phyloP scores from a whole-genome alignment of 192 early-diverging fungal species.

The Coemansia biformis region DNA sequence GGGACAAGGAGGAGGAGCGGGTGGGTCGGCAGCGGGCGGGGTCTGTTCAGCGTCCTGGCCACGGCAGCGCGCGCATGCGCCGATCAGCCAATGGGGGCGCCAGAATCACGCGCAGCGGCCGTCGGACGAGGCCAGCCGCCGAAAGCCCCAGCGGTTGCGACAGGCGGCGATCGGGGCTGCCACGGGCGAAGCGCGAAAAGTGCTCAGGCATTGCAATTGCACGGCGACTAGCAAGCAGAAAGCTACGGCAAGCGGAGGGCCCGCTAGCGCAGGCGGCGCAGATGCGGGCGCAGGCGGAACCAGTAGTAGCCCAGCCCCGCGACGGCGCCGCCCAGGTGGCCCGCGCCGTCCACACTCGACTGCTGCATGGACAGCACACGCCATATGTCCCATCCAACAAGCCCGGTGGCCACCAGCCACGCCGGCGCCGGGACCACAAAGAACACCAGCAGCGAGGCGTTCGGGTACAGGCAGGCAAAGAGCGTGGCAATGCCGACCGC shows the following conservation, averaged over 20 bases:
- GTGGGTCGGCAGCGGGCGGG: too few species aligned
- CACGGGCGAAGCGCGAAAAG: too few species aligned
- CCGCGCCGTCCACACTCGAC: constrained; percentile 41
- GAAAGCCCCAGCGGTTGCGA: too few species aligned
- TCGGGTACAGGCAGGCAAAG: constrained; percentile 44
- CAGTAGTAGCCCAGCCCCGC: constrained; percentile 50
- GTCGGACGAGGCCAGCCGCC: too few species aligned
- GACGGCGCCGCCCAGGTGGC: constrained; percentile 49
- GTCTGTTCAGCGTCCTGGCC: too few species aligned
- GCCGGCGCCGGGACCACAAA: constrained; percentile 41
- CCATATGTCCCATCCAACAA: constrained; percentile 41
- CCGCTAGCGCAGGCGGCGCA: constrained; percentile 34
- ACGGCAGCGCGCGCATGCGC: not conserved
- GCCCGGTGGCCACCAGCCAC: constrained; percentile 33
- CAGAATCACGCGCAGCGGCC: too few species aligned
- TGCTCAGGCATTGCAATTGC: too few species aligned
- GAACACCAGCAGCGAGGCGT: constrained; percentile 30
- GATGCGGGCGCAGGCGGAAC: constrained; percentile 37
- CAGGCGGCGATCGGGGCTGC: too few species aligned
- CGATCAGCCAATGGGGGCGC: constrained; percentile 2
- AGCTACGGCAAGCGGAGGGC: too few species aligned
- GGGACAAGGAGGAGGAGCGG: too few species aligned
- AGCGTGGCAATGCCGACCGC: constrained; percentile 40
- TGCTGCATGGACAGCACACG: constrained; percentile 11
- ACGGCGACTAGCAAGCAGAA: too few species aligned